Percentiles rank a stretch among this genome's conserved stretches.
phyloP scores from a whole-genome alignment of 208 protist species.

The Strigomonas galati region DNA sequence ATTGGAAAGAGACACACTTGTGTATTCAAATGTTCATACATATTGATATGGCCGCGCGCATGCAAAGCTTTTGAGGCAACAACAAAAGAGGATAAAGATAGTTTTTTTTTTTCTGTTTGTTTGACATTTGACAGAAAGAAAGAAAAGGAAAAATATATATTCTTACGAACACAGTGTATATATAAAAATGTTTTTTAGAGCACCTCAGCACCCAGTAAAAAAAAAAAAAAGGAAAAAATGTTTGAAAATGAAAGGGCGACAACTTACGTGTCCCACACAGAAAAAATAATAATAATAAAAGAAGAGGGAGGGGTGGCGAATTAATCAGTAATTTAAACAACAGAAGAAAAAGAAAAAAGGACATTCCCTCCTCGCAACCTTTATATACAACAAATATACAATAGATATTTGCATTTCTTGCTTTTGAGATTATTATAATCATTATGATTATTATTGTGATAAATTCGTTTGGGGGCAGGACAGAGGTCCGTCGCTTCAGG shows the following conservation, averaged over 20 bases:
- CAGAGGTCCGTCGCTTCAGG: not conserved
- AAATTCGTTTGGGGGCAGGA: not conserved
- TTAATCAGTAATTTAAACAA: not conserved
- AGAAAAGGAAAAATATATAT: not conserved
- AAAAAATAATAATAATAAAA: slow-evolving; percentile 17
- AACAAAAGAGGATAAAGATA: not conserved
- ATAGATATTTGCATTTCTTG: not conserved
- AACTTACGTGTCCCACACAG: slow-evolving; percentile 3
- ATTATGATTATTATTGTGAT: slow-evolving; percentile 10
- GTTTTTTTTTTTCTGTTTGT: not conserved
- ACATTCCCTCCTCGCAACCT: not conserved
- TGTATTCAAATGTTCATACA: not conserved
- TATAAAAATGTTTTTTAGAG: no score
- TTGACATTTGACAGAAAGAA: not conserved
- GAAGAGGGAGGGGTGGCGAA: not conserved
- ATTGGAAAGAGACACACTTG: not conserved
- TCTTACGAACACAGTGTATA: not conserved
- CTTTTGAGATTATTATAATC: not conserved
- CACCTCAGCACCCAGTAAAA: not conserved
- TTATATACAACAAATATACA: not conserved
- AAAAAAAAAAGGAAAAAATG: slow-evolving; percentile 1
- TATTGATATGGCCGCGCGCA: not conserved
- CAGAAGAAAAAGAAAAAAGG: slow-evolving; percentile 6
- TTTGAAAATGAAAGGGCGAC: not conserved
- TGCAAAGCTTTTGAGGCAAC: not conserved